A percentile compares a stretch with the other conserved stretches of the same genome.
Evolutionary conservation across 2,329 filamentous ascomycete species (phyloP).

Genomic region (Pyrenophora tritici-repentis): DNA sequence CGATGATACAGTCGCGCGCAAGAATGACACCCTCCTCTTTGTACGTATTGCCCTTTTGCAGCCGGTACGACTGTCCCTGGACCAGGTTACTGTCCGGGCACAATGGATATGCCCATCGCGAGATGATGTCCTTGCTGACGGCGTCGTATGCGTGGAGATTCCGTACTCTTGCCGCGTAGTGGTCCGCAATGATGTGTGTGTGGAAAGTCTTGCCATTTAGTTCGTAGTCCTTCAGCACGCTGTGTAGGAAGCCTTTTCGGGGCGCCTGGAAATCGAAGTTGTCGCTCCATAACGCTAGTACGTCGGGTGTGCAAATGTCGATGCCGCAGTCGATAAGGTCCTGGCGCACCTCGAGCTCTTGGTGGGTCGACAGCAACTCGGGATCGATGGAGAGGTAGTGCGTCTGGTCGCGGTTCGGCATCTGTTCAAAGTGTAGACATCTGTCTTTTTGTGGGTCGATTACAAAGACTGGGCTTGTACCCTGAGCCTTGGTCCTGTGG

Average conservation of each 20-base stretch:
- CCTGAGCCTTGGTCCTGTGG: slow-evolving; percentile 78
- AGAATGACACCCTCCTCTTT: slow-evolving; percentile 78
- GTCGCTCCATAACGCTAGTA: slow-evolving; percentile 92
- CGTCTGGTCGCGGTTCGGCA: slow-evolving; percentile 69
- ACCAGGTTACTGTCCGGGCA: slow-evolving; percentile 88
- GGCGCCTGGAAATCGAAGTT: slow-evolving; percentile 96
- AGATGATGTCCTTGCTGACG: slow-evolving; percentile 83
- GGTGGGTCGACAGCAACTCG: slow-evolving; percentile 72
- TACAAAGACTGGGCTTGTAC: slow-evolving; percentile 80
- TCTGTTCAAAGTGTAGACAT: slow-evolving; percentile 93
- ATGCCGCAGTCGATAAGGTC: slow-evolving; percentile 94
- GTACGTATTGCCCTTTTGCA: slow-evolving; percentile 72
- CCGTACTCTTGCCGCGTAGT: slow-evolving; percentile 84
- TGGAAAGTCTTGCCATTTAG: slow-evolving; percentile 97
- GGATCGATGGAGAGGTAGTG: slow-evolving; percentile 75
- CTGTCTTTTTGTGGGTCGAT: slow-evolving; percentile 79
- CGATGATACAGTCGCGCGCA: slow-evolving; percentile 71
- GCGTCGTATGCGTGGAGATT: slow-evolving; percentile 90
- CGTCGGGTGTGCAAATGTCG: slow-evolving; percentile 96
- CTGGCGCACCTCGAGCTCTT: slow-evolving; percentile 79
- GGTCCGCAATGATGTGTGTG: slow-evolving; percentile 78
- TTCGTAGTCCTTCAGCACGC: slow-evolving; percentile 94
- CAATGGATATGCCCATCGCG: slow-evolving; percentile 85
- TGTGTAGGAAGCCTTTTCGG: slow-evolving; percentile 84
- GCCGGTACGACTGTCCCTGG: slow-evolving; percentile 74